Percentiles rank a stretch among this genome's conserved stretches.
Evolutionary conservation across 768 basidiomycete species (phyloP).

Genomic region (Clitopilus hobsonii): DNA sequence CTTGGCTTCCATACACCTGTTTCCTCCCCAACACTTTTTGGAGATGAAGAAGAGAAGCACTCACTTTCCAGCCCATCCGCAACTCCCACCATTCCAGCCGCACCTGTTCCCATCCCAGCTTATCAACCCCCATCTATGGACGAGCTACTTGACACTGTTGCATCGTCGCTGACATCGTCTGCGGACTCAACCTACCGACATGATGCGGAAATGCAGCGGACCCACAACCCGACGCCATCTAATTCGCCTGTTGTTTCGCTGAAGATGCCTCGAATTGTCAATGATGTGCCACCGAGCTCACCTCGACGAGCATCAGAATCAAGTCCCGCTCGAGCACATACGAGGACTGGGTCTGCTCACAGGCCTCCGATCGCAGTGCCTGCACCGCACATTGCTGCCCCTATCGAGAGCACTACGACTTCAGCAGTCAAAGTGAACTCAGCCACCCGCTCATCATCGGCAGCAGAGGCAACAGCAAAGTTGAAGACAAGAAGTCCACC

Average conservation of each 20-base stretch:
- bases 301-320: not conserved
- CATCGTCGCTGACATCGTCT: not conserved
- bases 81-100: not conserved
- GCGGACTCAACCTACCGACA: not conserved
- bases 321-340: not conserved
- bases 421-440: not conserved
- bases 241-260: constrained; percentile 49
- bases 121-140: not conserved
- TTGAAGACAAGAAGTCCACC: not conserved
- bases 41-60: not conserved
- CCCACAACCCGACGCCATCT: constrained; percentile 52
- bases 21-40: not conserved
- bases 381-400: constrained; percentile 23
- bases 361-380: constrained; percentile 26
- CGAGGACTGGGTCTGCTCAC: not conserved
- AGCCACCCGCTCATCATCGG: not conserved
- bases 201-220: constrained; percentile 17
- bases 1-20: not conserved
- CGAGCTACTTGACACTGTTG: not conserved
- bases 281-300: not conserved
- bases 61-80: not conserved
- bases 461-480: not conserved
- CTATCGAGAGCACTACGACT: constrained; percentile 13
- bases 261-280: constrained; percentile 19
- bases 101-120: not conserved